phyloP scores from a whole-genome alignment of 192 early-diverging fungal genomes.

The Entophlyctis luteolus region DNA sequence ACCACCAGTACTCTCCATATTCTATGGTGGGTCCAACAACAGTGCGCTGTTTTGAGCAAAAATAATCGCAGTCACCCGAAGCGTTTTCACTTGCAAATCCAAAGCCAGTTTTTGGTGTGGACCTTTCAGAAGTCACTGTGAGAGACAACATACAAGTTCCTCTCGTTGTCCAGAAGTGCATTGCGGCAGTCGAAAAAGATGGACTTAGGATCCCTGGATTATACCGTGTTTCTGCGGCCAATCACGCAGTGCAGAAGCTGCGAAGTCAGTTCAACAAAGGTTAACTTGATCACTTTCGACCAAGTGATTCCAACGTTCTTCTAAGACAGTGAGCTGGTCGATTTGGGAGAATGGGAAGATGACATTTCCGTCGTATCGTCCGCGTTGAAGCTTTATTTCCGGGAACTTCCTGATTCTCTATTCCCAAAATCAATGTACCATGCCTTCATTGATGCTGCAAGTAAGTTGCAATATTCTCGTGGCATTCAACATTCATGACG shows the following conservation, averaged over 20 bases:
- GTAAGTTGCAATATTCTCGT: too few relatives aligned
- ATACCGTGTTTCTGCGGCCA: constrained; percentile 85
- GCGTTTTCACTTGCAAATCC: constrained; percentile 64
- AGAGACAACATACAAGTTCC: constrained; percentile 74
- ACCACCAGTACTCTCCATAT: constrained; percentile 36
- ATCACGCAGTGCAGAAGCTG: constrained; percentile 70
- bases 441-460: constrained; percentile 66
- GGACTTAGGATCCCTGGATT: constrained; percentile 63
- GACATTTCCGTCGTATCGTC: constrained; percentile 84
- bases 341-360: constrained; percentile 57
- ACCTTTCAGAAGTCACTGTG: constrained; percentile 57
- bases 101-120: constrained; percentile 78
- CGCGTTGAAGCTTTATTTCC: constrained; percentile 88
- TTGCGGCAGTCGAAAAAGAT: constrained; percentile 76
- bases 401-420: constrained; percentile 88
- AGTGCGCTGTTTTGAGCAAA: too few relatives aligned
- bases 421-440: constrained; percentile 67
- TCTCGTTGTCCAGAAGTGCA: constrained; percentile 72
- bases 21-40: constrained; percentile 30
- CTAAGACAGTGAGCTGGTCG: constrained; percentile 63
- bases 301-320: too few relatives aligned
- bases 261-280: constrained; percentile 70
- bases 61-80: constrained; percentile 51
- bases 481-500: too few relatives aligned
- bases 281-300: too few relatives aligned